Evolutionary conservation across 495 filamentous ascomycete species (phyloP).

Genomic region (Podospora bellae-mahoneyi): DNA sequence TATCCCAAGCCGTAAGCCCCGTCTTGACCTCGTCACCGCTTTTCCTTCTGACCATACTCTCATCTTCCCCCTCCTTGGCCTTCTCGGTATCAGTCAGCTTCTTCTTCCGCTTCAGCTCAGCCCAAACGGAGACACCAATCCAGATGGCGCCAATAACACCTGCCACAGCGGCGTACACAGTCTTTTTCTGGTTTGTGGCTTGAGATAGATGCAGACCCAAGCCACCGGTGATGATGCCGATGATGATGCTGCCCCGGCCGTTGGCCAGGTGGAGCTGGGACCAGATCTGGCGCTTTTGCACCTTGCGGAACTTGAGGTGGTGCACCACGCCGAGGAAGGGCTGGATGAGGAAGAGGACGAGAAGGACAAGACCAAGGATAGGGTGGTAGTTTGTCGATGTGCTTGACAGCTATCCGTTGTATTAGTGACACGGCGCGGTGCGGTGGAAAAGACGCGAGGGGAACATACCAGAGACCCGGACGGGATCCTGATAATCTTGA

Average conservation of each 20-base stretch:
- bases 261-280: slow-evolving; percentile 60
- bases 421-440: too few species aligned
- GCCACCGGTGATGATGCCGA: slow-evolving; percentile 68
- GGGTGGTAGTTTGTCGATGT: slow-evolving; percentile 40
- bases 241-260: slow-evolving; percentile 54
- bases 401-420: slow-evolving; percentile 26
- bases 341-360: slow-evolving; percentile 54
- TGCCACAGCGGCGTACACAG: slow-evolving; percentile 36
- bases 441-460: too few species aligned
- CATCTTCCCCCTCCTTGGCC: slow-evolving; percentile 4
- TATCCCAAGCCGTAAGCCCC: background rate
- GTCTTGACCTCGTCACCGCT: background rate
- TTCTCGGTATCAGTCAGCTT: background rate
- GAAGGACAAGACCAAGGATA: slow-evolving; percentile 58
- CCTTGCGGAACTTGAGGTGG: slow-evolving; percentile 51
- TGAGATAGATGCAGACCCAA: slow-evolving; percentile 54
- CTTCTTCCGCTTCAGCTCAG: slow-evolving; percentile 21
- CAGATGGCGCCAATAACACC: slow-evolving; percentile 35
- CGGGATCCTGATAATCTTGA: slow-evolving; percentile 30
- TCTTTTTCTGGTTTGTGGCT: slow-evolving; percentile 23
- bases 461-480: slow-evolving; percentile 21
- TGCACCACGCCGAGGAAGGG: slow-evolving; percentile 60
- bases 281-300: slow-evolving; percentile 46
- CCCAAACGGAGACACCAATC: slow-evolving; percentile 27
- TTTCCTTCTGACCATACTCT: background rate